Conservation (phyloP, 2,329 filamentous ascomycete species). For the Botryotinia calthae region DNA sequence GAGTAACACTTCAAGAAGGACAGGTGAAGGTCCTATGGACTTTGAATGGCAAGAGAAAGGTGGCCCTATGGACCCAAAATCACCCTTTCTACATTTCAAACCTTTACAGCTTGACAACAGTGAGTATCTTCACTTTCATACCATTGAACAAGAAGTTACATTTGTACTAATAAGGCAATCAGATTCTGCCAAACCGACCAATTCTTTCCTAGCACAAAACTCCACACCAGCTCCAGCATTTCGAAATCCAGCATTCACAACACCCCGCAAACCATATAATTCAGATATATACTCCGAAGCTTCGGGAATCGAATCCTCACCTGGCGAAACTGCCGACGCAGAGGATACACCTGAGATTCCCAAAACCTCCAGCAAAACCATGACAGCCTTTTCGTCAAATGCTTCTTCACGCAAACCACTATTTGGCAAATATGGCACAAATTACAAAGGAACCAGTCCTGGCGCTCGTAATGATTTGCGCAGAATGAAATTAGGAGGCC, state of each 20-base stretch:
- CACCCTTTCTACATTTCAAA: constrained; percentile 57
- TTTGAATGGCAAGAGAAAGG: constrained; percentile 60
- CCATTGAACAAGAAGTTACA: neutral
- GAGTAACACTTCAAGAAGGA: constrained; percentile 51
- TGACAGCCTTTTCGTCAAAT: constrained; percentile 50
- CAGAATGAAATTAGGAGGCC: constrained; percentile 44
- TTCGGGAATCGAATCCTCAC: constrained; percentile 59
- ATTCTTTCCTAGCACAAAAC: constrained; percentile 50
- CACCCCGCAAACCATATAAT: constrained; percentile 57
- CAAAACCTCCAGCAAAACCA: constrained; percentile 50
- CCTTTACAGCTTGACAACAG: constrained; percentile 32
- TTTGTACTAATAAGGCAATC: neutral
- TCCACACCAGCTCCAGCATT: constrained; percentile 50
- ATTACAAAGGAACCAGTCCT: constrained; percentile 44
- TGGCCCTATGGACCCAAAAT: constrained; percentile 56
- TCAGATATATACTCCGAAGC: constrained; percentile 53
- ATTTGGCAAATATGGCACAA: constrained; percentile 45
- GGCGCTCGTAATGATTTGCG: constrained; percentile 55
- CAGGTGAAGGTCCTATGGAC: constrained; percentile 62
- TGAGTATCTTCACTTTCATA: constrained; percentile 24
- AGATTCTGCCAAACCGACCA: constrained; percentile 44
- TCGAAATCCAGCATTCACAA: constrained; percentile 63
- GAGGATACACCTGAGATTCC: constrained; percentile 49
- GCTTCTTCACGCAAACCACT: constrained; percentile 46
- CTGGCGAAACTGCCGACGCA: constrained; percentile 53